Evolutionary conservation across 139 green algal species (phyloP), one percentile per base, ranked within the genome.

Genomic region (Nannochloris sp.): DNA sequence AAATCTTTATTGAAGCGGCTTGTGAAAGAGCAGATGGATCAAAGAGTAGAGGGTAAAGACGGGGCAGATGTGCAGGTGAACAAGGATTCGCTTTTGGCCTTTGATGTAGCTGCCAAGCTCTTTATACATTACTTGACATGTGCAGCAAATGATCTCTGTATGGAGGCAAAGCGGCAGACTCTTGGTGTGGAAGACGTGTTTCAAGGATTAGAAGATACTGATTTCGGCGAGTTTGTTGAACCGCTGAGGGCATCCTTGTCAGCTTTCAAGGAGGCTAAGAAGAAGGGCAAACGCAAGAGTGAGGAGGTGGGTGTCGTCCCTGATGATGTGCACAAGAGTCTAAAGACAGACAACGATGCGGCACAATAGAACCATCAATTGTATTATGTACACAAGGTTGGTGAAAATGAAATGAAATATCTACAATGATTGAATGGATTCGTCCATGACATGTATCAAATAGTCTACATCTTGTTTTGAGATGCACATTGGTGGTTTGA

Each of bases 401-500:
- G 4, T 37, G 50, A 16, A 23, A 23, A 33, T 17, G 11, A 46
- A 37, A 59, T 40, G 14, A 33, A 30, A 17, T 25, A 53, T 30
- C 80, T 60, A 91, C 40, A 91, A 65, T 59, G 72, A 61, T 8
- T 51, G 59, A 31, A 93, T 61, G 1, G 77, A 68, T 5, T 71
- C 5, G 63, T 95, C 87, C 82, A 95, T 80, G n/a, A 79, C 82
- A 13, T 90, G 87, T 3, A 87, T 63, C 63, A 95, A 60, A 75
- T 90, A 97, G 67, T 96, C 85, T 8, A 88, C 88, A 51, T 98
- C 92, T 1, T 57, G 65, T 44, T 64, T 67, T 49, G 62, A 87
- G 75, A 96, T 89, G 80, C 93, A 98, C 91, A 98, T 98, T 29
- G 93, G 93, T 6, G 93, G 93, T 82, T 98, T 98, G 75, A 98